A percentile compares a stretch with the other conserved stretches of the same genome.
phyloP scores from a whole-genome alignment of 1,139 yeast genomes.

The Suhomyces taliae region DNA sequence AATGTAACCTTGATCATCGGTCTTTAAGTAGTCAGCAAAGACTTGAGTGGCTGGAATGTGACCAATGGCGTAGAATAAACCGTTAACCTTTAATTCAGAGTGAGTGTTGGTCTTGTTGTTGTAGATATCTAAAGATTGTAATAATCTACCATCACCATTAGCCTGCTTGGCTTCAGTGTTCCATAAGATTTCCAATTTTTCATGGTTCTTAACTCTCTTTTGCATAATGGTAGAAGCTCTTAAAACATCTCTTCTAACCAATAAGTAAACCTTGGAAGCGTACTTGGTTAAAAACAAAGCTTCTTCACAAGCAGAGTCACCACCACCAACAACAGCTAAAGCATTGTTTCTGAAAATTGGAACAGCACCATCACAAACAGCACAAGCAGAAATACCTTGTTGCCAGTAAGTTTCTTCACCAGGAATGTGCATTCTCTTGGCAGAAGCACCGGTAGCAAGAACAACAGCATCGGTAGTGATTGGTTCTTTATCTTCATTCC shows the following conservation, averaged over 20 bases:
- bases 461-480: constrained; percentile 90
- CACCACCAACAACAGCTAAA: constrained; percentile 96
- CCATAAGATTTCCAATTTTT: constrained; percentile 87
- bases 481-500: constrained; percentile 85
- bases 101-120: constrained; percentile 72
- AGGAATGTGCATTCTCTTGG: constrained; percentile 88
- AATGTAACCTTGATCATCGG: constrained; percentile 87
- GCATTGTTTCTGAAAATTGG: constrained; percentile 98
- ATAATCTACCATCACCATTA: constrained; percentile 84
- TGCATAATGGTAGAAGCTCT: constrained; percentile 98
- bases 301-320: constrained; percentile 99
- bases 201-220: constrained; percentile 79
- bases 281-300: constrained; percentile 94
- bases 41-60: constrained; percentile 92
- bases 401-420: constrained; percentile 99
- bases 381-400: constrained; percentile 98
- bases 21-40: constrained; percentile 73
- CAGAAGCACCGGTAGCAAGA: constrained; percentile 96
- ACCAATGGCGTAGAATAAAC: constrained; percentile 97
- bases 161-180: constrained; percentile 86
- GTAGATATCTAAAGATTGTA: constrained; percentile 59
- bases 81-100: constrained; percentile 74
- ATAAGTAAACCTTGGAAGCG: constrained; percentile 89
- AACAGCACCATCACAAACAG: constrained; percentile 99
- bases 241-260: constrained; percentile 90